phyloP scores from a whole-genome alignment of 768 basidiomycete genomes.

The Cyathus striatus region DNA sequence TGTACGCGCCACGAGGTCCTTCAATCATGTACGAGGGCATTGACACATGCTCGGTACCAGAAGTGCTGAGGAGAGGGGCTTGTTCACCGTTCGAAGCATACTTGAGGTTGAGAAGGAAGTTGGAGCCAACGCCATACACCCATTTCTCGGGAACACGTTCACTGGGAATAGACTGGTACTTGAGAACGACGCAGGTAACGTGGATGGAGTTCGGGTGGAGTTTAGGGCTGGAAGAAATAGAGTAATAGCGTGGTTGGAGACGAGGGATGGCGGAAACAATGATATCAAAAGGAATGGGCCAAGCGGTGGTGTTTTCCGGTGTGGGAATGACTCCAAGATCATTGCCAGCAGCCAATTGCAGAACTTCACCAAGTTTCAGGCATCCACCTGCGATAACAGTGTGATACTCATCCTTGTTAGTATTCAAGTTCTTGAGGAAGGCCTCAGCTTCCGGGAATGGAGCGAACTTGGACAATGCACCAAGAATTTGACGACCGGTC shows the following conservation, averaged over 20 bases:
- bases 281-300: conserved; percentile 95
- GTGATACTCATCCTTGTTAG: conserved; percentile 85
- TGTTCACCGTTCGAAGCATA: conserved; percentile 60
- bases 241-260: conserved; percentile 96
- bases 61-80: conserved; percentile 32
- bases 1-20: conserved; percentile 87
- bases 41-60: conserved; percentile 31
- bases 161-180: conserved; percentile 70
- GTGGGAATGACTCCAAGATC: conserved; percentile 53
- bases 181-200: conserved; percentile 92
- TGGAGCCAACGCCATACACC: conserved; percentile 90
- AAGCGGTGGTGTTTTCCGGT: conserved; percentile 72
- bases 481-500: conserved; percentile 91
- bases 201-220: conserved; percentile 86
- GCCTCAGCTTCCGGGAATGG: conserved; percentile 75
- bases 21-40: conserved; percentile 79
- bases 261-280: conserved; percentile 91
- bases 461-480: conserved; percentile 81
- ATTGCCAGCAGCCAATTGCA: conserved; percentile 87
- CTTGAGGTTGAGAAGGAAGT: conserved; percentile 93
- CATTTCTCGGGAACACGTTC: conserved; percentile 52
- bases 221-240: conserved; percentile 97
- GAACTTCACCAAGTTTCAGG: conserved; percentile 88
- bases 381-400: conserved; percentile 73
- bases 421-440: conserved; percentile 69